Evolutionary conservation across 148 eudicot species (phyloP).

Genomic region (Silene latifolia): DNA sequence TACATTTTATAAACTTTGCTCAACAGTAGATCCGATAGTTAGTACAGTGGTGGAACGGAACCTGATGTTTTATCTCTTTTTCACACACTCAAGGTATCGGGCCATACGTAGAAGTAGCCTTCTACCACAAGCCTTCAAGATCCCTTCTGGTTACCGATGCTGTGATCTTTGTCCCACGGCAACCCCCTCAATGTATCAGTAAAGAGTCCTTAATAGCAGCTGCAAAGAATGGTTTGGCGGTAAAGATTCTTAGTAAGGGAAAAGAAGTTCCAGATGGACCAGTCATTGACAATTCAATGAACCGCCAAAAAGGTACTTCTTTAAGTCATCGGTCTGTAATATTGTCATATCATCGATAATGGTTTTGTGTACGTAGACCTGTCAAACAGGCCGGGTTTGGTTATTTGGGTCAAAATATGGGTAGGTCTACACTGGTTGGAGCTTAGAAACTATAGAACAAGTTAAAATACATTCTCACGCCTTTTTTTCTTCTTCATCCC

Average conservation of each 20-base stretch:
- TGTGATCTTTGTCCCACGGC: slow-evolving; percentile 84
- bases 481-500: too few species aligned
- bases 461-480: too few species aligned
- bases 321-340: neutral
- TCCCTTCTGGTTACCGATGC: slow-evolving; percentile 95
- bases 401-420: too few species aligned
- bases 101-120: slow-evolving; percentile 98
- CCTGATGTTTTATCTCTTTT: neutral
- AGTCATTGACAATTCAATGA: slow-evolving; percentile 73
- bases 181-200: slow-evolving; percentile 74
- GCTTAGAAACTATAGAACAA: too few species aligned
- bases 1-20: neutral
- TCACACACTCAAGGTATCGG: slow-evolving; percentile 62
- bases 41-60: neutral
- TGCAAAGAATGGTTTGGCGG: slow-evolving; percentile 96
- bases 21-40: neutral
- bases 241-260: slow-evolving; percentile 87
- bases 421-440: too few species aligned
- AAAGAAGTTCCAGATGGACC: slow-evolving; percentile 80
- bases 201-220: slow-evolving; percentile 80
- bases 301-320: slow-evolving; percentile 70
- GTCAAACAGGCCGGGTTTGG: too few species aligned
- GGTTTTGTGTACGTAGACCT: too few species aligned
- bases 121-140: slow-evolving; percentile 85
- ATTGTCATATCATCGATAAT: neutral